These are phyloP conservation scores for Lachancea cidri DNA, from an alignment of 805 yeast species.

Conservation along the genomic window DNA sequence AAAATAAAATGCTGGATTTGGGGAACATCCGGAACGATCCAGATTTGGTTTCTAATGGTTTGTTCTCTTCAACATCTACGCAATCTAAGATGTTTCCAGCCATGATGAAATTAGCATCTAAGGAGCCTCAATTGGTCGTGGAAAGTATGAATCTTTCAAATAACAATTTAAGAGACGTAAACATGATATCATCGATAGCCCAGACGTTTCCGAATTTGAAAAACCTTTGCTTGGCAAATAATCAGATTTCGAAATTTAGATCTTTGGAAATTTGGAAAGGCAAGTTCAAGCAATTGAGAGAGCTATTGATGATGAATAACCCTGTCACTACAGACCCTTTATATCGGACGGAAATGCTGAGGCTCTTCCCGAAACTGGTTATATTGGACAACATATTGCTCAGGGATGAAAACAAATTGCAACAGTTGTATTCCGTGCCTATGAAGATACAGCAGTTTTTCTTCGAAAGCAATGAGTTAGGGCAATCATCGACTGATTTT, in stretches of 20 bases:
- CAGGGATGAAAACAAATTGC: conserved; percentile 64
- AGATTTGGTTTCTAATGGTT: conserved; percentile 51
- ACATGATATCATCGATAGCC: conserved; percentile 57
- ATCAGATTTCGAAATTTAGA: conserved; percentile 54
- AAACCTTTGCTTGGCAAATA: conserved; percentile 77
- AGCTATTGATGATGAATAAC: conserved; percentile 71
- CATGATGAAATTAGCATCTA: conserved; percentile 70
- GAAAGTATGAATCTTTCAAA: conserved; percentile 66
- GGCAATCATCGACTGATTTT: conserved; percentile 68
- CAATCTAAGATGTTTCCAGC: conserved; percentile 87
- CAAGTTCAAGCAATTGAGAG: conserved; percentile 68
- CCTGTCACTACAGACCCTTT: conserved; percentile 52
- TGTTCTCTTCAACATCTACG: conserved; percentile 55
- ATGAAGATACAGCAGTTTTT: conserved; percentile 57
- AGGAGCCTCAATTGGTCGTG: conserved; percentile 43
- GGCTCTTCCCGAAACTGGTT: conserved; percentile 72
- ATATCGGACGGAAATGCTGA: conserved; percentile 58
- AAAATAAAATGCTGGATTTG: conserved; percentile 62
- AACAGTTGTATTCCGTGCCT: conserved; percentile 49
- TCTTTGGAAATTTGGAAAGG: conserved; percentile 70
- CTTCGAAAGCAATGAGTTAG: conserved; percentile 73
- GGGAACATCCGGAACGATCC: conserved; percentile 61
- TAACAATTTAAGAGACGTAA: conserved; percentile 60
- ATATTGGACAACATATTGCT: conserved; percentile 74
- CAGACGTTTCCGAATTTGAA: conserved; percentile 67